Percentiles rank a stretch among this genome's conserved stretches.
These are phyloP conservation scores for Rubus parviflorus DNA, from an alignment of 306 rosid genomes.

Conservation along the genomic window DNA sequence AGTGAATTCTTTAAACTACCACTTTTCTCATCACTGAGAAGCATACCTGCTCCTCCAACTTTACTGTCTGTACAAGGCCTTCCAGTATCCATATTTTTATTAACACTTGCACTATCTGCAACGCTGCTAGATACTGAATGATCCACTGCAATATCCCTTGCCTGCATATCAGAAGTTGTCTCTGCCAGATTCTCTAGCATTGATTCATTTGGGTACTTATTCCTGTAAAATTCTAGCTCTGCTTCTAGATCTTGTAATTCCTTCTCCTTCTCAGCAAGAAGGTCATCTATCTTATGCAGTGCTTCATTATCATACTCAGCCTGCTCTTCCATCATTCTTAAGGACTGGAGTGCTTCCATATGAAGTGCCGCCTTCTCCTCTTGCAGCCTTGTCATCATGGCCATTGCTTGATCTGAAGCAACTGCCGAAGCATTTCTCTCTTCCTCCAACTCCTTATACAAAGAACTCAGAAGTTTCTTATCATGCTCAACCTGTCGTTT, in stretches of 20 bases:
- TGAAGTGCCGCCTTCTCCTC: constrained; percentile 82
- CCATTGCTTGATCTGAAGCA: constrained; percentile 79
- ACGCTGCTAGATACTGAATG: constrained; percentile 38
- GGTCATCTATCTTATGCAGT: constrained; percentile 59
- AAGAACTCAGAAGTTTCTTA: constrained; percentile 60
- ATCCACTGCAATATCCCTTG: constrained; percentile 75
- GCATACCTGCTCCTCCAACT: constrained; percentile 26
- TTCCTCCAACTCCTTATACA: constrained; percentile 89
- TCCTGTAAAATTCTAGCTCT: constrained; percentile 56
- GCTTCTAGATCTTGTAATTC: constrained; percentile 66
- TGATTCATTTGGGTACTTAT: constrained; percentile 51
- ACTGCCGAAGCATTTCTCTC: constrained; percentile 84
- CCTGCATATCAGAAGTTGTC: constrained; percentile 48
- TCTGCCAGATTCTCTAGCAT: constrained; percentile 34
- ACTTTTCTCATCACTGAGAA: constrained; percentile 29
- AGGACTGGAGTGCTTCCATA: constrained; percentile 84
- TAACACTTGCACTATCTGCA: constrained; percentile 34
- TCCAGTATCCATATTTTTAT: constrained; percentile 29
- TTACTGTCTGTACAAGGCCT: constrained; percentile 29
- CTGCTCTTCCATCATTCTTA: constrained; percentile 82
- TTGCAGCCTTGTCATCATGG: constrained; percentile 87
- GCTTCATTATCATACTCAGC: constrained; percentile 76
- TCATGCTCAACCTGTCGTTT: constrained; percentile 86
- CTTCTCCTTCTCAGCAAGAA: constrained; percentile 70
- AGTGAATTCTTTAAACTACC: constrained; percentile 31